Evolutionary conservation across 139 green algal genomes (phyloP).

Genomic region (Tetraselmis chui): DNA sequence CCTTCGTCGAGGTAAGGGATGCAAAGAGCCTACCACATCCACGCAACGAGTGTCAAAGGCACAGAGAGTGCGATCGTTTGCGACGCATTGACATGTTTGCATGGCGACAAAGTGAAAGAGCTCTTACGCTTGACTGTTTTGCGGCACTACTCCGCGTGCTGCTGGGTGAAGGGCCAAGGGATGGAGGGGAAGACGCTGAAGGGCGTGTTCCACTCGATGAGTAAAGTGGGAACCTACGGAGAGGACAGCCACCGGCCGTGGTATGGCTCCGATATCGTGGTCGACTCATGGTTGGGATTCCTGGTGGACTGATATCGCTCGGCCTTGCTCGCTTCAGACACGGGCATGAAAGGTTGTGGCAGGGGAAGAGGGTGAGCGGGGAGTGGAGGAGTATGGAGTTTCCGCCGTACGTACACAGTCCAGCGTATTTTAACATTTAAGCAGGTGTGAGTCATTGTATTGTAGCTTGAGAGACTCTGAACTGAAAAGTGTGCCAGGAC

Average conservation of each 20-base stretch:
- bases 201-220: conserved; percentile 58
- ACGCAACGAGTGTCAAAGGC: not conserved
- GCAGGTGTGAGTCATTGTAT: too few species aligned
- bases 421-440: too few species aligned
- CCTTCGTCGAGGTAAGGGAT: conserved; percentile 26
- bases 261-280: conserved; percentile 34
- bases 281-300: conserved; percentile 34
- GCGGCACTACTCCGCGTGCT: not conserved
- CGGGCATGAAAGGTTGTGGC: too few species aligned
- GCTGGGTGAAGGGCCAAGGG: conserved; percentile 12
- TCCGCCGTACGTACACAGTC: too few species aligned
- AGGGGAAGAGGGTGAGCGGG: too few species aligned
- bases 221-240: conserved; percentile 46
- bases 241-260: conserved; percentile 21
- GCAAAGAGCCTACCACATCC: not conserved
- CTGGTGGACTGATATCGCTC: conserved; percentile 6
- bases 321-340: too few species aligned
- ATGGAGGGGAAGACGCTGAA: conserved; percentile 26
- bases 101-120: too few species aligned
- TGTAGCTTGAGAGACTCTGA: too few species aligned
- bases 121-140: not conserved
- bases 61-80: too few species aligned
- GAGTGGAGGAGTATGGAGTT: too few species aligned
- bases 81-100: too few species aligned
- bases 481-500: too few species aligned